Base-by-base conservation (phyloP, 1,284 basidiomycete genomes). In the Melampsora americana region DNA sequence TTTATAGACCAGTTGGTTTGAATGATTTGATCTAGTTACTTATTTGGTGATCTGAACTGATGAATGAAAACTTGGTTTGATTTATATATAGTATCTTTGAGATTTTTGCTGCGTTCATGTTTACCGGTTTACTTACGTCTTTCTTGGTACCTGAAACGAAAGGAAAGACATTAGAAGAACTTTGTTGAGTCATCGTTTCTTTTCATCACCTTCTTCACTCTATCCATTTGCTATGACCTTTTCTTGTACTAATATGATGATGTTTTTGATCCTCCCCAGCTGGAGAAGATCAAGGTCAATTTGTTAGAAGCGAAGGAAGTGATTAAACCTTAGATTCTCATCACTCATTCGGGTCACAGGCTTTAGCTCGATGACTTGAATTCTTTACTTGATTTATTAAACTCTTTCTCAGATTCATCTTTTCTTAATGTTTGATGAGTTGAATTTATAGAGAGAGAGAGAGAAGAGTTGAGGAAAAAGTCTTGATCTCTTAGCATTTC, bases 201-300 rank as follows among this genome's bases (percentile, higher is more conserved):
- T 26, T 35, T 11, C 32, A 66, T 14, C n/a, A 12, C 18, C 6
- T 26, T 4, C 20, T 16, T 23, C 6, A 62, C 2, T 7, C 30
- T 7, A 35, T 28, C 32, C 7, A 12, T 59, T n/a, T 7, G 16
- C 9, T 28, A 9, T 28, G 28, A 59, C 3, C 20, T 7, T n/a
- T 7, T 28, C 5, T 1, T 23, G n/a, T 59, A n/a, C 28, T 28
- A 5, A 23, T 14, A 59, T 23, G 28, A 59, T 59, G 9, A 9
- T 59, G 5, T 28, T 28, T 11, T 5, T 23, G n/a, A 16, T 28
- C 16, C 9, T 59, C 1, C 12, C 18, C 28, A 69, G 68, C 79
- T 1, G 79, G 79, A 65, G 80, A 81, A 62, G 77, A 78, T 28
- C 79, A 81, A 69, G 78, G 79, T 14, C 65, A 79, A 42, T 80